phyloP scores from a whole-genome alignment of 2,329 filamentous ascomycete species.

The Aureobasidium sp. region DNA sequence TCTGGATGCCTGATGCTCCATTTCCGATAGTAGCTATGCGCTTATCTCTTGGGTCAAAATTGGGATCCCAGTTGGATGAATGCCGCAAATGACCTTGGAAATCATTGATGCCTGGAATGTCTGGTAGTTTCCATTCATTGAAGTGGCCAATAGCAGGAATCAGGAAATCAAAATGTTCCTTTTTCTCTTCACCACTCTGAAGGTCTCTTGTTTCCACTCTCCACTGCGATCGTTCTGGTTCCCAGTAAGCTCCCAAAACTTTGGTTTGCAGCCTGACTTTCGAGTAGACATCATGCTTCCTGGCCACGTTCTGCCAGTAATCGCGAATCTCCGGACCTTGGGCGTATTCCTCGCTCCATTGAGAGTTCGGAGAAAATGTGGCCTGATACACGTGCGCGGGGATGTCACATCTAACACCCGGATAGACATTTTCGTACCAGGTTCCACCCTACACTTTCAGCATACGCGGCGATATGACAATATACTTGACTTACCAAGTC shows the following conservation, averaged over 20 bases:
- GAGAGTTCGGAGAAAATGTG: conserved; percentile 57
- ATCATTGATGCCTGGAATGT: conserved; percentile 39
- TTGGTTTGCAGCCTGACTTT: conserved; percentile 47
- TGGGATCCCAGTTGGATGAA: conserved; percentile 28
- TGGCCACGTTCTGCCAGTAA: conserved; percentile 57
- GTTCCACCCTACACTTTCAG: conserved; percentile 32
- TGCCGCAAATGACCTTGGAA: conserved; percentile 32
- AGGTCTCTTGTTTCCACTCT: conserved; percentile 32
- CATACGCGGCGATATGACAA: no score
- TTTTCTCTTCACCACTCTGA: conserved; percentile 26
- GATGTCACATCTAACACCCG: conserved; percentile 60
- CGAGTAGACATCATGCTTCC: conserved; percentile 56
- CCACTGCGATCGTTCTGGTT: conserved; percentile 47
- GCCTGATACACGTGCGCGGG: conserved; percentile 63
- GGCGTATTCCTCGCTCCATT: conserved; percentile 63
- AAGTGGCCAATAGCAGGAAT: conserved; percentile 58
- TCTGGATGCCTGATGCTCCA: conserved; percentile 35
- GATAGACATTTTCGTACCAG: conserved; percentile 47
- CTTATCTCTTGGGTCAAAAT: conserved; percentile 26
- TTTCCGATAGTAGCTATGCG: conserved; percentile 35
- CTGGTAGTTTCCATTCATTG: conserved; percentile 55
- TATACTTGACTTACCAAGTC: conserved; percentile 46
- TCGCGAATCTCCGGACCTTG: conserved; percentile 57
- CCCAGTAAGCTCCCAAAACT: conserved; percentile 50
- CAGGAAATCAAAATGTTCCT: conserved; percentile 51